Evolutionary conservation across 2,329 filamentous ascomycete genomes (phyloP).

Genomic region (Cladosporium sp.): DNA sequence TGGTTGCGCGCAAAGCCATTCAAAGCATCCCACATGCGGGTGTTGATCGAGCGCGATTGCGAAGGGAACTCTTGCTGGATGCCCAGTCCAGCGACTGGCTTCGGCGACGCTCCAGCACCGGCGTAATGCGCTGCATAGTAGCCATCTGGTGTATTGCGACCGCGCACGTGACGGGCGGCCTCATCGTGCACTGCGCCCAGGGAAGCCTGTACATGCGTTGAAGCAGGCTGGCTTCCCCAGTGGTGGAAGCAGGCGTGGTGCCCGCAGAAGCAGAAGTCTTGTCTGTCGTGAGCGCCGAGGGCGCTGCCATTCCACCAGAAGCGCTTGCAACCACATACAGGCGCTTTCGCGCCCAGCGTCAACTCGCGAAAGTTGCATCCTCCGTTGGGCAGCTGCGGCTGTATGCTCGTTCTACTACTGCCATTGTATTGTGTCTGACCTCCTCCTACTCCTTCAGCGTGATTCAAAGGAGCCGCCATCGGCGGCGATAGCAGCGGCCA

Average conservation of each 20-base stretch:
- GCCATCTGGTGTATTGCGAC: conserved; percentile 11
- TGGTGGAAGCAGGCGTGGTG: conserved; percentile 56
- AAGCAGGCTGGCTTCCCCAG: conserved; percentile 14
- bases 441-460: conserved; percentile 5
- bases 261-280: conserved; percentile 49
- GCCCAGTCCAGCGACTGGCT: conserved; percentile 23
- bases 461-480: conserved; percentile 27
- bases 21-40: conserved; percentile 31
- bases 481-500: conserved; percentile 27
- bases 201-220: conserved; percentile 4
- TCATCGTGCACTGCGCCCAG: conserved; percentile 17
- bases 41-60: conserved; percentile 27
- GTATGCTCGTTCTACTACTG: conserved; percentile 9
- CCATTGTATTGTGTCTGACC: not conserved
- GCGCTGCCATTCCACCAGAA: conserved; percentile 42
- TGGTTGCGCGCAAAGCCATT: conserved; percentile 33
- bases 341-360: conserved; percentile 38
- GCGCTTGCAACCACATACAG: conserved; percentile 49
- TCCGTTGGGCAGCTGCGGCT: conserved; percentile 43
- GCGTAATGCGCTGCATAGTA: conserved; percentile 10
- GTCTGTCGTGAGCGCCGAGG: conserved; percentile 21
- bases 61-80: conserved; percentile 22
- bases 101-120: conserved; percentile 6
- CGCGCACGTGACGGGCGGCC: conserved; percentile 1
- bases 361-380: conserved; percentile 51